These are phyloP conservation scores for Elymus sibiricus DNA, from an alignment of 176 grass and related monocot genomes.

Conservation along the genomic window DNA sequence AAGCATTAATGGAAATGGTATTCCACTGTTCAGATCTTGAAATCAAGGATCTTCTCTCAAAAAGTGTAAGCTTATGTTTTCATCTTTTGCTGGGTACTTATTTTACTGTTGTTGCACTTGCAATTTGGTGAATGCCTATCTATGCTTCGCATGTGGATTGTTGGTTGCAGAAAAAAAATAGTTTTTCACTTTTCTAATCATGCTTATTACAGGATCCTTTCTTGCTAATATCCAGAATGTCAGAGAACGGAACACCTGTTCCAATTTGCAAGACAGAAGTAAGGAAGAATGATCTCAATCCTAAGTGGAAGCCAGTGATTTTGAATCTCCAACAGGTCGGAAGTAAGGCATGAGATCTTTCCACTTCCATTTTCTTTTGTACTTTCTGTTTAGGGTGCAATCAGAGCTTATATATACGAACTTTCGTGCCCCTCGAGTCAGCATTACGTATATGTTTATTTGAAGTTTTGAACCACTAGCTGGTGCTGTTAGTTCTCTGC, in stretches of 20 bases:
- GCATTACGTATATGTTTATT: background rate
- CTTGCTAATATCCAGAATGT: conserved; percentile 89
- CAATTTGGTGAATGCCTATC: conserved; percentile 3
- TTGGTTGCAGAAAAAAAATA: background rate
- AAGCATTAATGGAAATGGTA: conserved; percentile 88
- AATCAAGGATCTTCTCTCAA: conserved; percentile 98
- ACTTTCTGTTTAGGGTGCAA: conserved; percentile 26
- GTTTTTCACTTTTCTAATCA: conserved; percentile 31
- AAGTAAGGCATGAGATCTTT: conserved; percentile 75
- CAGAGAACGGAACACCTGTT: conserved; percentile 68
- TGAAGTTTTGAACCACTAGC: background rate
- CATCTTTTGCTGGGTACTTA: conserved; percentile 16
- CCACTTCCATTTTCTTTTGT: conserved; percentile 23
- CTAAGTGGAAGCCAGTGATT: conserved; percentile 81
- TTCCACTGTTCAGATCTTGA: conserved; percentile 81
- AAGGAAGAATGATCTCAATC: conserved; percentile 97
- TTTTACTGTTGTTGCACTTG: conserved; percentile 4
- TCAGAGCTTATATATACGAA: conserved; percentile 6
- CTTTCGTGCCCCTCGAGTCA: background rate
- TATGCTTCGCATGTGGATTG: conserved; percentile 6
- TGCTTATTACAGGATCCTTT: conserved; percentile 78
- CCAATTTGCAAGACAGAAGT: conserved; percentile 99
- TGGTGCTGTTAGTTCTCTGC: background rate
- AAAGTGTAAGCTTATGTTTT: conserved; percentile 66
- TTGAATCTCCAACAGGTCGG: conserved; percentile 97